Conservation (phyloP, 306 rosid species). For the Vachellia pachyceras region DNA sequence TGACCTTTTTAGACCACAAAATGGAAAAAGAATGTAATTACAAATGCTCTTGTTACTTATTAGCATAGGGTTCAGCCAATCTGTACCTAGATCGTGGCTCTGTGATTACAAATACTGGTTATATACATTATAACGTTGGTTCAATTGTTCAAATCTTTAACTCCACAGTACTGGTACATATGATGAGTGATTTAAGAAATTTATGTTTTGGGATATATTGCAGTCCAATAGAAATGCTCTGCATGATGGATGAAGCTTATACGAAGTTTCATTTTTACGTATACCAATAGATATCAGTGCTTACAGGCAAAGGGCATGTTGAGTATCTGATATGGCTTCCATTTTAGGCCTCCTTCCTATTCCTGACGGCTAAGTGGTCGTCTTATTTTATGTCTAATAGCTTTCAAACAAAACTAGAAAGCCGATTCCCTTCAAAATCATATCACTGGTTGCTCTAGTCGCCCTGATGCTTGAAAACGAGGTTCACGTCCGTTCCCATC, state of each 20-base stretch:
- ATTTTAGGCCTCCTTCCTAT: neutral
- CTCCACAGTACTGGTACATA: neutral
- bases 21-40: conserved; percentile 39
- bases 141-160: neutral
- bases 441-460: neutral
- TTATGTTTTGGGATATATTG: neutral
- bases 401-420: neutral
- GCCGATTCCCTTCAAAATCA: neutral
- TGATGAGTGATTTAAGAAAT: neutral
- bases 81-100: conserved; percentile 19
- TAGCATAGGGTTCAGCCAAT: conserved; percentile 5
- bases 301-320: neutral
- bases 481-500: too few relatives aligned
- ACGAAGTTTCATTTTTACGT: neutral
- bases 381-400: neutral
- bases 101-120: conserved; percentile 1
- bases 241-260: neutral
- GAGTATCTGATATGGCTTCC: neutral
- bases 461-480: neutral
- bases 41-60: neutral
- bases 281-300: neutral
- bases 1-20: conserved; percentile 16
- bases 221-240: neutral
- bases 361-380: too few relatives aligned
- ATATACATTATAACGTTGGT: neutral